These are phyloP conservation scores for Adenanthera pavonina DNA, from an alignment of 306 rosid genomes.

Conservation along the genomic window DNA sequence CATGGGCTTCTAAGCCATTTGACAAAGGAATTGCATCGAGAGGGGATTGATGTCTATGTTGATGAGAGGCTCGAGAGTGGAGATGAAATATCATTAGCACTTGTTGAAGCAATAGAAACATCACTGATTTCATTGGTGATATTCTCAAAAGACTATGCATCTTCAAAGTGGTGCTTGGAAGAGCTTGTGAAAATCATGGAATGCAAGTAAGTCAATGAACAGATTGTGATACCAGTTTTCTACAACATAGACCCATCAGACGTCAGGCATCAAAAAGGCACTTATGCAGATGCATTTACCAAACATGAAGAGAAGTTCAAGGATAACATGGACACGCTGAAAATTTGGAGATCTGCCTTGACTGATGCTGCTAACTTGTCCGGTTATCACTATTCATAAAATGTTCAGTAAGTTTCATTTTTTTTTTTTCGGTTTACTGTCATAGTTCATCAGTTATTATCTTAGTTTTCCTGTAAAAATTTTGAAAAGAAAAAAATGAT, in stretches of 20 bases:
- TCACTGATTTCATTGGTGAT: not conserved
- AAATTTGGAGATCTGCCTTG: not conserved
- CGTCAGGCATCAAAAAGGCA: not conserved
- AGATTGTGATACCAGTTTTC: not conserved
- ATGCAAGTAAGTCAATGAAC: not conserved
- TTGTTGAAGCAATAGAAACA: not conserved
- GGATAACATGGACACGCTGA: not conserved
- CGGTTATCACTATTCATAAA: not conserved
- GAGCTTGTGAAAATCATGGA: not conserved
- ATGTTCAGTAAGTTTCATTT: not conserved
- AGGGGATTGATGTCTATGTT: too few relatives aligned
- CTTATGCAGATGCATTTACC: not conserved
- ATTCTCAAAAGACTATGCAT: not conserved
- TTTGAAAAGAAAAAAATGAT: too few relatives aligned
- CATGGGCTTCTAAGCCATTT: too few relatives aligned
- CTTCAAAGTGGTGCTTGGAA: not conserved
- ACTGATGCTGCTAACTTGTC: not conserved
- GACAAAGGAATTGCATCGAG: too few relatives aligned
- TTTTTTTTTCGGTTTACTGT: not conserved
- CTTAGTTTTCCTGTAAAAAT: not conserved
- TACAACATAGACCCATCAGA: not conserved
- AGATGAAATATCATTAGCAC: not conserved
- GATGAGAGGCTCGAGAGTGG: not conserved
- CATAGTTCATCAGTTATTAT: not conserved
- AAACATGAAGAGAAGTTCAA: not conserved